Base-by-base conservation (phyloP, 2,329 filamentous ascomycete species). In the Chrysoporthe deuterocubensis region DNA sequence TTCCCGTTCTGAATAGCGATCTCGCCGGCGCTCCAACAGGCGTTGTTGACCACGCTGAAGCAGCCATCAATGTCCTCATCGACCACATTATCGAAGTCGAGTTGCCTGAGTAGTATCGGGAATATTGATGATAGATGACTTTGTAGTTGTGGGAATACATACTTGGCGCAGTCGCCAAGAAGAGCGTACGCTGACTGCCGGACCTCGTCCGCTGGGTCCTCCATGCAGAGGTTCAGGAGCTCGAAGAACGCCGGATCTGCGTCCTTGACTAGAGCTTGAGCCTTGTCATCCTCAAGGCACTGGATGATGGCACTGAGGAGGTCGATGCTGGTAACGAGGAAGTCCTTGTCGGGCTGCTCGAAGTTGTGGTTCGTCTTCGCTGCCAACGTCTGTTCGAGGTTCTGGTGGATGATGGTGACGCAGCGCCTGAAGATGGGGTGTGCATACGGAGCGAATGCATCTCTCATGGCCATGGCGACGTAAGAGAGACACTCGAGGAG, bases 401-500 rank as follows among this genome's bases (percentile, higher is more conserved):
- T 98, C 74, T 90, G 87, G 76, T 96, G 94, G 73, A 99, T 96
- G 74, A 99, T 94, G 78, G 90, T 91, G 76, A 95, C 90, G 77
- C 95, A 98, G 71, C 96, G 89, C 65, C 85, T 83, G 81, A 98
- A 99, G 65, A 99, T 93, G 6, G 93, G 91, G 67, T 88, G 84
- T 0, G 96, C 93, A 75, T 94, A 99, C 5, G 92, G 92, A 4
- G 92, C 86, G 76, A 99, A 99, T 0, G 87, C 85, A 72, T 90
- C 86, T 43, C 92, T 92, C 54, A 99, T 89, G 2, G 96, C 93
- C 74, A 92, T 91, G 62, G 94, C 92, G 54, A 99, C 92, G 75
- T 97, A 99, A 0, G 96, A 97, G 56, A 99, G 86, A 76, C 96
- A 99, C 79, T 98, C 96, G n/a, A 98, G 85, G 60, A 99, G 82